phyloP scores from a whole-genome alignment of 202 grass and related monocot species.

The Bolboschoenoplectus hybrid region DNA sequence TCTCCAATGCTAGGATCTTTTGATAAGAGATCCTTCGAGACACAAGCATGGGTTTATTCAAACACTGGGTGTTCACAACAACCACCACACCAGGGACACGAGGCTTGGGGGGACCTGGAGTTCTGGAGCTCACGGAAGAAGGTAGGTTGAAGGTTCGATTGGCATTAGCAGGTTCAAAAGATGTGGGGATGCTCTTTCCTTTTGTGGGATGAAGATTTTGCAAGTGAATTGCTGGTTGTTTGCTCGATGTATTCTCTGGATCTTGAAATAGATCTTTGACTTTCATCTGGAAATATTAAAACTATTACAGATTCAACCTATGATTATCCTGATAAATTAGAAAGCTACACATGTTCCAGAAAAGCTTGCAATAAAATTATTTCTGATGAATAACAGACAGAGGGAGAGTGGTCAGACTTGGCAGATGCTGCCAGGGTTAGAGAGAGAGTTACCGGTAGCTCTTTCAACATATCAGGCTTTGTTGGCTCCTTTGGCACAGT shows the following conservation, averaged over 20 bases:
- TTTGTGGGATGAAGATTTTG: constrained; percentile 49
- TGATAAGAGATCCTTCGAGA: constrained; percentile 87
- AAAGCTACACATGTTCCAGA: neutral
- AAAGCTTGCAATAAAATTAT: neutral
- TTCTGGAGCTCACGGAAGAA: constrained; percentile 43
- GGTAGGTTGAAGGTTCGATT: constrained; percentile 45
- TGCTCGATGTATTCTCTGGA: constrained; percentile 31
- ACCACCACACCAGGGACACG: constrained; percentile 52
- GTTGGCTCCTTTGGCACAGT: constrained; percentile 45
- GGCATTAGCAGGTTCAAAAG: constrained; percentile 65
- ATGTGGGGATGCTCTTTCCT: constrained; percentile 56
- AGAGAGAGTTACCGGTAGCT: constrained; percentile 7
- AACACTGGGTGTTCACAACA: constrained; percentile 85
- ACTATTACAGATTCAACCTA: constrained; percentile 27
- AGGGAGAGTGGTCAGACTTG: constrained; percentile 9
- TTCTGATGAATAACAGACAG: neutral
- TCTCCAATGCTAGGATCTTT: constrained; percentile 89
- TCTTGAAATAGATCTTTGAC: neutral
- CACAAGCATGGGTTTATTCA: constrained; percentile 70
- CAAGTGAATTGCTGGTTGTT: constrained; percentile 45
- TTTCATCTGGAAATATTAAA: constrained; percentile 30
- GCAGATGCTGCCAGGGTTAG: neutral
- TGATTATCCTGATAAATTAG: neutral
- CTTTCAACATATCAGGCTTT: constrained; percentile 32
- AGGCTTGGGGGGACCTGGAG: constrained; percentile 35